Percentiles rank a stretch among this genome's conserved stretches.
These are phyloP conservation scores for Gentiana straminea DNA, from an alignment of 257 asterid species.

Conservation along the genomic window DNA sequence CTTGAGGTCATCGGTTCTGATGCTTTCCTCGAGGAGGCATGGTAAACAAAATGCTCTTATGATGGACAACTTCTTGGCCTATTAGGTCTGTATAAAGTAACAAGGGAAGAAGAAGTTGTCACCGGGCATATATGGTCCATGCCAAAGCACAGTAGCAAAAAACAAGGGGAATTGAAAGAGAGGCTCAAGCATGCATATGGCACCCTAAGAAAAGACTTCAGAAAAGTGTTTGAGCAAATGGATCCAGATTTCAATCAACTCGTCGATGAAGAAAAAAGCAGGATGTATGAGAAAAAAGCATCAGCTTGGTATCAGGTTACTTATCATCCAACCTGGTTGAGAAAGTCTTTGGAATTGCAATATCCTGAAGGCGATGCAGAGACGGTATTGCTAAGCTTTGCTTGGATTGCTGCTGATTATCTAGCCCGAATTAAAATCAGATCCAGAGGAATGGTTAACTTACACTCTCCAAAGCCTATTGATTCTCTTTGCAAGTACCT, in stretches of 20 bases:
- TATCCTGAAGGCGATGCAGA: slow-evolving; percentile 26
- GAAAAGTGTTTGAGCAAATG: slow-evolving; percentile 59
- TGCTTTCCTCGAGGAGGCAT: slow-evolving; percentile 46
- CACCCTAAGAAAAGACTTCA: slow-evolving; percentile 55
- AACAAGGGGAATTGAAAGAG: slow-evolving; percentile 72
- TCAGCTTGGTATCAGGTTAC: slow-evolving; percentile 12
- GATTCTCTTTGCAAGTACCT: slow-evolving; percentile 65
- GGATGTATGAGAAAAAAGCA: slow-evolving; percentile 60
- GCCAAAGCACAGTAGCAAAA: slow-evolving; percentile 58
- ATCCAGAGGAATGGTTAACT: slow-evolving; percentile 23
- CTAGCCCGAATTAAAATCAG: slow-evolving; percentile 68
- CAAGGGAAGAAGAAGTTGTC: slow-evolving; percentile 71
- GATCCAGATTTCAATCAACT: slow-evolving; percentile 38
- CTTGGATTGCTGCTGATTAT: slow-evolving; percentile 96
- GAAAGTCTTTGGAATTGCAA: slow-evolving; percentile 32
- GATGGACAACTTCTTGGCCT: slow-evolving; percentile 66
- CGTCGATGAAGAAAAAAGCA: slow-evolving; percentile 45
- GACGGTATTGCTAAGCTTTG: slow-evolving; percentile 65
- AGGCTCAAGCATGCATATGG: slow-evolving; percentile 70
- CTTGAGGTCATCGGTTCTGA: slow-evolving; percentile 51
- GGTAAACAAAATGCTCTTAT: slow-evolving; percentile 56
- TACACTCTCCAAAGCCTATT: slow-evolving; percentile 41
- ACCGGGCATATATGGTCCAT: slow-evolving; percentile 92
- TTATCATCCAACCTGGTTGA: slow-evolving; percentile 54
- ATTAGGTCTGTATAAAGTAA: slow-evolving; percentile 67